Percentiles rank a stretch among this genome's conserved stretches.
Evolutionary conservation across 78 protist genomes (phyloP).

Genomic region (Neovahlkampfia damariscottae): DNA sequence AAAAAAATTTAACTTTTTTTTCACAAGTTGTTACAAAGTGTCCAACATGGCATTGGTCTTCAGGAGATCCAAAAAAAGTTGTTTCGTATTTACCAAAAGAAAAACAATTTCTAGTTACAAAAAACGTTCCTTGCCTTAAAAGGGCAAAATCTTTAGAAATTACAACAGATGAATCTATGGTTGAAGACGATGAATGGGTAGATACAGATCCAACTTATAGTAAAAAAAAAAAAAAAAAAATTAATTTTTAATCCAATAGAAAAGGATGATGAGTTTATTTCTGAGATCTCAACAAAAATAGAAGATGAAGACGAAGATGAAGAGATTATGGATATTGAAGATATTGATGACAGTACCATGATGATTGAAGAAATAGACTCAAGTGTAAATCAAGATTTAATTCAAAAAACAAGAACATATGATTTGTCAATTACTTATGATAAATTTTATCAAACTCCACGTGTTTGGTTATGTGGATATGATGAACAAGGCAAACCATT

Average conservation of each 20-base stretch:
- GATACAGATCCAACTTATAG: slow-evolving; percentile 15
- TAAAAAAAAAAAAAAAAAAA: slow-evolving; percentile 15
- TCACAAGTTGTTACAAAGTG: slow-evolving; percentile 71
- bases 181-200: slow-evolving; percentile 38
- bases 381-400: slow-evolving; percentile 38
- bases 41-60: slow-evolving; percentile 87
- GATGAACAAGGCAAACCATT: slow-evolving; percentile 39
- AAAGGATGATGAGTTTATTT: slow-evolving; percentile 43
- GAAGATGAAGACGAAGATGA: slow-evolving; percentile 42
- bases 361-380: slow-evolving; percentile 42
- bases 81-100: slow-evolving; percentile 60
- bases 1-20: too few species aligned
- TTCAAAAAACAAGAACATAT: slow-evolving; percentile 72
- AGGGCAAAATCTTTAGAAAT: slow-evolving; percentile 8
- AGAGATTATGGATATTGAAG: slow-evolving; percentile 35
- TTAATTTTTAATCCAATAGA: slow-evolving; percentile 26
- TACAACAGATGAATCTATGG: slow-evolving; percentile 10
- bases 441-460: slow-evolving; percentile 81
- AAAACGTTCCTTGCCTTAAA: slow-evolving; percentile 33
- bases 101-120: slow-evolving; percentile 76
- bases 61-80: slow-evolving; percentile 2
- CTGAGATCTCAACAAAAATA: slow-evolving; percentile 32
- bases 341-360: slow-evolving; percentile 44
- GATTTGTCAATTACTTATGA: slow-evolving; percentile 82
- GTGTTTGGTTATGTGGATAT: slow-evolving; percentile 82